These are phyloP conservation scores for Sporobolomyces roseus DNA, from an alignment of 768 basidiomycete species.

Conservation along the genomic window DNA sequence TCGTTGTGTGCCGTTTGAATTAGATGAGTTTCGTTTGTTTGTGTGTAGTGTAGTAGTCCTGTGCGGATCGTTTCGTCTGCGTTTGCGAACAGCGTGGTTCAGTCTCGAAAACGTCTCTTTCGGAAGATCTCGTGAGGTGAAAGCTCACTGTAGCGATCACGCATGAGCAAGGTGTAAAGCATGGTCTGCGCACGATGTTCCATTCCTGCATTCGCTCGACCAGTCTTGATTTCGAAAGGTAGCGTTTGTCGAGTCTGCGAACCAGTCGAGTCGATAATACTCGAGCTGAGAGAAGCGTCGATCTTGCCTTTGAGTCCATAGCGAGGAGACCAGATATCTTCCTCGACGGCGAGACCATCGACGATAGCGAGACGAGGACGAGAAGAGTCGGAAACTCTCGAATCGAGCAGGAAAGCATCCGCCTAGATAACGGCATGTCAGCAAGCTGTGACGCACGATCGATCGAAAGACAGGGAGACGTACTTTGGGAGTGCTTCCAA, in stretches of 20 bases:
- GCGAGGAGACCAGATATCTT: slow-evolving; percentile 94
- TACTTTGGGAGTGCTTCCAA: slow-evolving; percentile 65
- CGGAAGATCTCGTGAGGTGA: neutral
- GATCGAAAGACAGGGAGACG: slow-evolving; percentile 5
- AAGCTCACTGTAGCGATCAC: slow-evolving; percentile 70
- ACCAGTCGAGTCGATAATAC: slow-evolving; percentile 55
- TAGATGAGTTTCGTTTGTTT: slow-evolving; percentile 76
- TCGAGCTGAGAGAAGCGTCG: slow-evolving; percentile 76
- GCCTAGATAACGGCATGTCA: slow-evolving; percentile 55
- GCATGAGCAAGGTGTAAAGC: slow-evolving; percentile 85
- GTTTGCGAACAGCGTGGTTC: no score
- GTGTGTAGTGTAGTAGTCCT: slow-evolving; percentile 90
- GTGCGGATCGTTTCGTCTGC: slow-evolving; percentile 67
- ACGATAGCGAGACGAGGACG: slow-evolving; percentile 66
- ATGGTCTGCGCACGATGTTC: slow-evolving; percentile 98
- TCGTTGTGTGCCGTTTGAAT: slow-evolving; percentile 79
- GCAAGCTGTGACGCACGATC: no score
- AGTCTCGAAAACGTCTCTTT: neutral
- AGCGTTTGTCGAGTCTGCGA: slow-evolving; percentile 48
- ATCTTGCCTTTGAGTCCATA: slow-evolving; percentile 95
- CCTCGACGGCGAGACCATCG: slow-evolving; percentile 79
- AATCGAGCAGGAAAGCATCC: slow-evolving; percentile 65
- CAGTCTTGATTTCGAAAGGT: slow-evolving; percentile 97
- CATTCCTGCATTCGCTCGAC: slow-evolving; percentile 68
- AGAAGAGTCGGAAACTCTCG: slow-evolving; percentile 56